Base-by-base conservation (phyloP, 176 grass and related monocot genomes). In the Lolium multiflorum region DNA sequence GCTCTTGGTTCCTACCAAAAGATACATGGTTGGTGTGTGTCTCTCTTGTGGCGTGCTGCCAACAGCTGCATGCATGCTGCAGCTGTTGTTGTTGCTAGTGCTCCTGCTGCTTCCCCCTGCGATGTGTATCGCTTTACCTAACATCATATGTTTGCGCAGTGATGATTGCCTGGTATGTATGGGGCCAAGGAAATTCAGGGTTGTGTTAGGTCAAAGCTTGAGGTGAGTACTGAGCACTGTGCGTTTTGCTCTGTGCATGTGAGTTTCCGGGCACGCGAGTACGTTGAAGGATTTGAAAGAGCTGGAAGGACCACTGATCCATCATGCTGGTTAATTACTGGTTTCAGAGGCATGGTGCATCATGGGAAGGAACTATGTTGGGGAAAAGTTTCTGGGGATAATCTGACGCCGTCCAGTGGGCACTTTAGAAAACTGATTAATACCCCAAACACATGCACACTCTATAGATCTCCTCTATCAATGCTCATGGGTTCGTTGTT, bases 91-190 rank as follows among this genome's bases (percentile, higher is more conserved):
- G 15, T 49, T 52, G 77, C 41, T 43, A 31, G 51, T 43, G 22
- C 75, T 59, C 9, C 47, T 37, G 58, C 63, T 62, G 41, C 22
- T 15, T 21, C 13, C 25, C 74, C 26, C 12, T 49, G 25, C 38
- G 22, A 43, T 43, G 22, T 26, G 60, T 63, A 35, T 49, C 67
- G 37, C 81, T 84, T 74, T 88, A 88, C 89, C 77, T 88, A 91
- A 88, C 84, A 77, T 85, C 55, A 21, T 80, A 91, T 80, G 80
- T 69, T 69, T 69, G 50, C 21, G 43, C 71, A 87, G 64, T 43
- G 69, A 69, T 71, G 52, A 54, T 76, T 3, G 46, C 38, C 67
- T 16, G 38, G 62, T 56, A 52, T 38, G 65, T 14, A 39, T 48
- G 79, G 52, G 28, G 68, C 10, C 77, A 17, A 38, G 41, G 26